Base-by-base conservation (phyloP, 495 filamentous ascomycete species). In the Xylaria palmicola region DNA sequence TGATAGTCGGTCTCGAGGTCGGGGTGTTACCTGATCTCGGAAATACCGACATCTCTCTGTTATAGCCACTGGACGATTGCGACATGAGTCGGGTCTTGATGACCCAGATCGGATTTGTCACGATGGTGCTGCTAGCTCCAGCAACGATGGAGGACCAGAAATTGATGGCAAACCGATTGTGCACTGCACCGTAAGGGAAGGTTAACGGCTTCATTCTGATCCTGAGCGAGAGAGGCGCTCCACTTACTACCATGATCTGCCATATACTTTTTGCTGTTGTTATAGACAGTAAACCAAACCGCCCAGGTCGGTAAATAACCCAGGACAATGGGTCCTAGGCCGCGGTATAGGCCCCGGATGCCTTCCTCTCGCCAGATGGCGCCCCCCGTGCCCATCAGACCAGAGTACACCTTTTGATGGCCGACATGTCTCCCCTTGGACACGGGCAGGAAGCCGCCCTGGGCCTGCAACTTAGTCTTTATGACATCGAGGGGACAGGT, bases 61-160 rank as follows among this genome's bases (percentile, higher is more conserved):
- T 65, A 29, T 69, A 66, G 10, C 74, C 70, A 49, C 67, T 62
- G 12, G 65, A 67, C 6, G 85, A 82, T 68, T 98, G 93, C 3
- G 95, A 94, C 93, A 97, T 97, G 39, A 99, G 82, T 61, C 94
- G 84, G 32, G 94, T 99, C 72, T 99, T 99, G 76, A 99, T 96
- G 27, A 99, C 95, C 94, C 94, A 99, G 59, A 99, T 99, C 0
- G 94, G 94, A 74, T 99, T 99, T n/a, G 94, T 99, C 56, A 84
- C 90, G 62, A 98, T 84, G 3, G 95, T 98, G 56, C 91, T 96
- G 72, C 90, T 96, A 56, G 88, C 91, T 17, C 94, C 94, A 32
- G 92, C 94, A 37, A 90, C 85, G 62, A 99, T 83, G 22, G 95
- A 94, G 26, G 95, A 93, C 75, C 79, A 84, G 57, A 85, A 83